Percentiles rank a stretch among this genome's conserved stretches.
Evolutionary conservation across 148 eudicot genomes (phyloP).

Genomic region (Camellia sinensis): DNA sequence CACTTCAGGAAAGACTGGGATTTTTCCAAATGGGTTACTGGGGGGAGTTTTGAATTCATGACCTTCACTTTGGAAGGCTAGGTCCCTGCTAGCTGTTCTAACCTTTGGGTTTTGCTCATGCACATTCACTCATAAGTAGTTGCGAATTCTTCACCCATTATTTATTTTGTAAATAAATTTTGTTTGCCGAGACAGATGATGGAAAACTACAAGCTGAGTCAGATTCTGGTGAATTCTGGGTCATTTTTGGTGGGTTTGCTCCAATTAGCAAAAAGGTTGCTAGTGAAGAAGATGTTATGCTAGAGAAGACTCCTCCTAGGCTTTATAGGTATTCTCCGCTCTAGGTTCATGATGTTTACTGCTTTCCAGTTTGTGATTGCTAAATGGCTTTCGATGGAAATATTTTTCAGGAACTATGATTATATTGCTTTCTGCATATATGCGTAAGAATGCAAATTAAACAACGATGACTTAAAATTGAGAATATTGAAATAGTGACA

Average conservation of each 20-base stretch:
- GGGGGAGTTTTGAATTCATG: neutral
- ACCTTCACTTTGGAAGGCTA: neutral
- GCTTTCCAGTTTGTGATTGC: neutral
- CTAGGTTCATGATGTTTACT: too few relatives aligned
- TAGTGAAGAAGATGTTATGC: constrained; percentile 79
- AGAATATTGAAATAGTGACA: neutral
- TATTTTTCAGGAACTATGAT: neutral
- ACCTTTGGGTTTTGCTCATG: neutral
- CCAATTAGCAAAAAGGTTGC: constrained; percentile 88
- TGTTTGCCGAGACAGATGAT: constrained; percentile 55
- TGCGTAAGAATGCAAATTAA: neutral
- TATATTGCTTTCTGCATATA: neutral
- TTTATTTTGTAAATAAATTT: constrained; percentile 1
- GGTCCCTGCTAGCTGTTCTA: neutral
- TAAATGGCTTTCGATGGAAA: neutral
- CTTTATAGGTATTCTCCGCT: constrained; percentile 51
- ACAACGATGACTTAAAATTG: neutral
- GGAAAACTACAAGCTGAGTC: constrained; percentile 94
- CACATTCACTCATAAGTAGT: neutral
- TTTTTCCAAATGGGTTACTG: neutral
- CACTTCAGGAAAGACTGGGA: neutral
- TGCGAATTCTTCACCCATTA: neutral
- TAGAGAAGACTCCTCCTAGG: constrained; percentile 71
- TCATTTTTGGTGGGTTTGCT: constrained; percentile 98
- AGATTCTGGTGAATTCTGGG: constrained; percentile 98